phyloP scores from a whole-genome alignment of 371 early-diverging fungal species.

The Syncephalastrum racemosum region DNA sequence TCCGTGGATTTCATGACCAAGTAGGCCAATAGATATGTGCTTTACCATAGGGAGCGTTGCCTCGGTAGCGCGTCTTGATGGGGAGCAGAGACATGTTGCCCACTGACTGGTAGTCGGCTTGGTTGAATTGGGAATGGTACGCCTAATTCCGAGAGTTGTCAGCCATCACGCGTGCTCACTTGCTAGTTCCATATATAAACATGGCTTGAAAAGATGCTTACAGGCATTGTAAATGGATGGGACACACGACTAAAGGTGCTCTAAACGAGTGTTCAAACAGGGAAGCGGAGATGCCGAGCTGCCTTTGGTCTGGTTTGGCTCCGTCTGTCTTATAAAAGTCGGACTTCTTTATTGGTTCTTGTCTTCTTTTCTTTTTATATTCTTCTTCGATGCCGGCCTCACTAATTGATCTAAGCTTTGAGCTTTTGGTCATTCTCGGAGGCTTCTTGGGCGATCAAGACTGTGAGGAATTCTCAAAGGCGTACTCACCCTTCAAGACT shows the following conservation, averaged over 20 bases:
- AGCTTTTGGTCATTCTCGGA: slow-evolving; percentile 36
- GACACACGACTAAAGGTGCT: background rate
- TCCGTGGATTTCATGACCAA: no score
- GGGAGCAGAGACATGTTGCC: slow-evolving; percentile 90
- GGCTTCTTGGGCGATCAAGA: slow-evolving; percentile 35
- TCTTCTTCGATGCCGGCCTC: slow-evolving; percentile 4
- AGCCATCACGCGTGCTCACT: background rate
- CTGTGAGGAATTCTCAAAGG: slow-evolving; percentile 22
- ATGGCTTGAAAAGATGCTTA: background rate
- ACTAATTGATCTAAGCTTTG: slow-evolving; percentile 30
- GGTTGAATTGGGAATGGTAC: slow-evolving; percentile 91
- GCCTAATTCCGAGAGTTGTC: slow-evolving; percentile 50
- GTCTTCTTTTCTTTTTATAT: slow-evolving; percentile 5
- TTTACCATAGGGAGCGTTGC: slow-evolving; percentile 74
- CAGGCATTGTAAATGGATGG: slow-evolving; percentile 12
- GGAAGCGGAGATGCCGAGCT: background rate
- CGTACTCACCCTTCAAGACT: slow-evolving; percentile 30
- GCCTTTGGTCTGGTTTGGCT: background rate
- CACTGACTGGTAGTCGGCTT: slow-evolving; percentile 67
- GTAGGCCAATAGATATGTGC: background rate
- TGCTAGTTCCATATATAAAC: background rate
- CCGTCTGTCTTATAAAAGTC: slow-evolving; percentile 6
- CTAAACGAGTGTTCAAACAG: background rate
- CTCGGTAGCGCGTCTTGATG: slow-evolving; percentile 83
- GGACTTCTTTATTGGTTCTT: slow-evolving; percentile 1